Conservation (phyloP, 768 basidiomycete species). For the Pisolithus orientalis region DNA sequence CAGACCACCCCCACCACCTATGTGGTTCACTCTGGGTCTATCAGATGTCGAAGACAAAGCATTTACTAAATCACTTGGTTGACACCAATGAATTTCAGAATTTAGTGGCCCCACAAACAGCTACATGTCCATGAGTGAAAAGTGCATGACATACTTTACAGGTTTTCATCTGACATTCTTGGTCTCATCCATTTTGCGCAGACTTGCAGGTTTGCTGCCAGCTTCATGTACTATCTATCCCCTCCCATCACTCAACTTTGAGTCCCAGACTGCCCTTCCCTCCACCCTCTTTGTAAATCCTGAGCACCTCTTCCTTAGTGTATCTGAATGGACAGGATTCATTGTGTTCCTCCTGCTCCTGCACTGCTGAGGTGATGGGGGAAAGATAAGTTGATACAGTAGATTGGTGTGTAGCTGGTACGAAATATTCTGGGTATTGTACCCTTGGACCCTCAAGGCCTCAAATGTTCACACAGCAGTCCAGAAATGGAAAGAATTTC, state of each 20-base stretch:
- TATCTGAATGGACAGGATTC: slow-evolving; percentile 75
- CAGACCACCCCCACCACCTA: slow-evolving; percentile 44
- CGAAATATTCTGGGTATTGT: no score
- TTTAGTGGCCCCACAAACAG: slow-evolving; percentile 76
- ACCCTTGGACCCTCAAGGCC: no score
- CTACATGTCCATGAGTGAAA: slow-evolving; percentile 37
- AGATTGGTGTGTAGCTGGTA: slow-evolving; percentile 39
- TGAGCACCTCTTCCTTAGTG: slow-evolving; percentile 77
- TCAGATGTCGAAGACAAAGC: slow-evolving; percentile 54
- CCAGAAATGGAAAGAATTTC: no score
- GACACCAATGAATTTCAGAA: slow-evolving; percentile 82
- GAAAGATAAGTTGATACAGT: slow-evolving; percentile 68
- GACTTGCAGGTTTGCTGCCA: slow-evolving; percentile 61
- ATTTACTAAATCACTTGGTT: slow-evolving; percentile 67
- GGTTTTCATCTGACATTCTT: slow-evolving; percentile 62
- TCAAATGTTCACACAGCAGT: no score
- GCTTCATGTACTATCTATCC: slow-evolving; percentile 81
- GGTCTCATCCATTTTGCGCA: slow-evolving; percentile 73
- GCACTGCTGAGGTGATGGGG: slow-evolving; percentile 41
- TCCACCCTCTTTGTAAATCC: slow-evolving; percentile 76
- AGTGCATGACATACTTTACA: slow-evolving; percentile 5
- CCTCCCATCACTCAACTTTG: slow-evolving; percentile 87
- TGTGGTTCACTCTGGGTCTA: slow-evolving; percentile 51
- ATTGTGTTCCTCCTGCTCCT: slow-evolving; percentile 52
- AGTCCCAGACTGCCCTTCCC: slow-evolving; percentile 69